Conservation (phyloP, 2,329 filamentous ascomycete species). For the Pyricularia grisea region DNA sequence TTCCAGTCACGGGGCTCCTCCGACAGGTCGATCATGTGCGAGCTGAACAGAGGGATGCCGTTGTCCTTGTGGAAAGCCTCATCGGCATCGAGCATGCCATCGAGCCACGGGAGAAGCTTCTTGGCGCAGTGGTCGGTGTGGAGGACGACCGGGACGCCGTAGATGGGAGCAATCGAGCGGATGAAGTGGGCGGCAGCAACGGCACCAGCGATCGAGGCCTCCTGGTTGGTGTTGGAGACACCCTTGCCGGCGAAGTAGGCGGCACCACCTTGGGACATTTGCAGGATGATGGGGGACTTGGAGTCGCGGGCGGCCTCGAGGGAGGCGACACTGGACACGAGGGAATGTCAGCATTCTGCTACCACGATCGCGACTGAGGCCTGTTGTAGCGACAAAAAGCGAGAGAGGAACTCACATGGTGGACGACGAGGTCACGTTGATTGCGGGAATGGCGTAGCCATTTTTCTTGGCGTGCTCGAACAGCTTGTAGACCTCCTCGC, state of each 20-base stretch:
- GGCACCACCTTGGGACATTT: constrained; percentile 87
- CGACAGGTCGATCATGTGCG: constrained; percentile 97
- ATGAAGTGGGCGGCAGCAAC: constrained; percentile 91
- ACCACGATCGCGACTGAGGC: neutral
- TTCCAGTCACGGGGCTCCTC: constrained; percentile 89
- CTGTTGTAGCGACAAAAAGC: neutral
- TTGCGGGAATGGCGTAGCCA: constrained; percentile 79
- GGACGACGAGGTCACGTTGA: constrained; percentile 92
- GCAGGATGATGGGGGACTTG: constrained; percentile 87
- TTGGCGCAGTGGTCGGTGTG: constrained; percentile 99
- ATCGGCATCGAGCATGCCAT: constrained; percentile 90
- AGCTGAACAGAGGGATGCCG: constrained; percentile 80
- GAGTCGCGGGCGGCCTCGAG: constrained; percentile 92
- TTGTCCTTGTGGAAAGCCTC: constrained; percentile 92
- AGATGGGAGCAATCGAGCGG: constrained; percentile 74
- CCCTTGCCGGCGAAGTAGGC: constrained; percentile 92
- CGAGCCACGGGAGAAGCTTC: constrained; percentile 97
- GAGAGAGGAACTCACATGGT: constrained; percentile 20
- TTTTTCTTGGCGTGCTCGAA: constrained; percentile 88
- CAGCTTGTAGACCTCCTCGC: constrained; percentile 50
- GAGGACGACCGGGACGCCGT: constrained; percentile 84
- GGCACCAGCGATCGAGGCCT: constrained; percentile 79
- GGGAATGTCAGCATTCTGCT: neutral
- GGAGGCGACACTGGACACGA: constrained; percentile 48
- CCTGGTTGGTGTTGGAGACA: constrained; percentile 71